These are phyloP conservation scores for Boletus bicolor DNA, from an alignment of 768 basidiomycete species.

Conservation along the genomic window DNA sequence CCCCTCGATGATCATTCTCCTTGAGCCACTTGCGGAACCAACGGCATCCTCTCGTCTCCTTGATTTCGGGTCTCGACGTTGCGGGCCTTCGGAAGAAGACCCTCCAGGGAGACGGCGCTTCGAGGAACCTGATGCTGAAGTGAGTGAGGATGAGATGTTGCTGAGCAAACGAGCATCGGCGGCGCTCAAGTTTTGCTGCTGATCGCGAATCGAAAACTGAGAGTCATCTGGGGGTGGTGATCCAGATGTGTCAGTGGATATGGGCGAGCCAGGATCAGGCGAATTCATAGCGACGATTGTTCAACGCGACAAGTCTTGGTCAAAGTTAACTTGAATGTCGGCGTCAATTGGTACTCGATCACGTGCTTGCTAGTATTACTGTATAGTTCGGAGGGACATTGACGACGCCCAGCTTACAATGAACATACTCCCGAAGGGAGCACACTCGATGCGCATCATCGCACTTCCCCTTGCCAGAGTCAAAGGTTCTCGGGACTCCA, in stretches of 20 bases:
- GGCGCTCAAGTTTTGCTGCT: conserved; percentile 23
- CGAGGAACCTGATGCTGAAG: conserved; percentile 33
- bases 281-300: conserved; percentile 31
- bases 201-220: conserved; percentile 29
- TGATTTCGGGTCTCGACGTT: conserved; percentile 49
- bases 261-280: conserved; percentile 36
- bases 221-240: conserved; percentile 37
- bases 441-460: conserved; percentile 42
- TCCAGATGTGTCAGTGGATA: conserved; percentile 37
- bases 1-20: conserved; percentile 23
- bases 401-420: conserved; percentile 5
- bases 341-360: neutral
- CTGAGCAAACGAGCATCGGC: conserved; percentile 20
- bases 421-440: conserved; percentile 13
- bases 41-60: conserved; percentile 46
- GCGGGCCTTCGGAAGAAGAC: conserved; percentile 40
- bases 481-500: conserved; percentile 10
- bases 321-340: neutral
- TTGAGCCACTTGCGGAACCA: conserved; percentile 18
- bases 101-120: conserved; percentile 53
- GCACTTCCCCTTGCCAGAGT: conserved; percentile 42
- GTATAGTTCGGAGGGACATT: neutral
- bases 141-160: conserved; percentile 20
- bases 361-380: conserved; percentile 16
- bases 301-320: neutral